phyloP scores from a whole-genome alignment of 2,329 filamentous ascomycete species.

The Zalaria sp. region DNA sequence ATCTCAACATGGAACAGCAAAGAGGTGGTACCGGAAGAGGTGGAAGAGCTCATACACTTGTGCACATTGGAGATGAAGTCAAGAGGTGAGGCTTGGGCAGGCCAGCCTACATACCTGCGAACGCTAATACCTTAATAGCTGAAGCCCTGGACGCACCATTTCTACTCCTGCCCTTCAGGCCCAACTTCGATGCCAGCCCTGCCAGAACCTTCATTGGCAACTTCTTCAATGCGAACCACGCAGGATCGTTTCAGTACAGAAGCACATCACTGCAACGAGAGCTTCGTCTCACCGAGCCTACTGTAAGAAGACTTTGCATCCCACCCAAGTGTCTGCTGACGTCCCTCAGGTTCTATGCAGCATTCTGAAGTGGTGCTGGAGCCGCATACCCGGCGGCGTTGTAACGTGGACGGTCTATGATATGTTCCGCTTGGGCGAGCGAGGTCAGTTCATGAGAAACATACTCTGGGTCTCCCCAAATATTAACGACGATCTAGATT shows the following conservation, averaged over 20 bases:
- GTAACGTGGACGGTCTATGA: constrained; percentile 97
- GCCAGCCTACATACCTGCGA: neutral
- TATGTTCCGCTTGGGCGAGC: constrained; percentile 85
- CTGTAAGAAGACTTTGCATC: constrained; percentile 42
- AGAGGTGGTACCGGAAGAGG: constrained; percentile 74
- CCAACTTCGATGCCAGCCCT: constrained; percentile 79
- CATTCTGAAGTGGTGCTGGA: constrained; percentile 98
- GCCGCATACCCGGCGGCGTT: constrained; percentile 74
- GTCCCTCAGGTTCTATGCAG: constrained; percentile 65
- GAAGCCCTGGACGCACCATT: constrained; percentile 82
- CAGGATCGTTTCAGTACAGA: constrained; percentile 40
- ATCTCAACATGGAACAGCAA: constrained; percentile 73
- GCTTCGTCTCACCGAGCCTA: constrained; percentile 80
- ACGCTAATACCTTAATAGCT: constrained; percentile 11
- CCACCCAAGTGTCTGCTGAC: constrained; percentile 7
- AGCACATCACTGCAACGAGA: constrained; percentile 70
- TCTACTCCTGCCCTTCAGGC: constrained; percentile 84
- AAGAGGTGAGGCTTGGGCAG: constrained; percentile 57
- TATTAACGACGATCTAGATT: constrained; percentile 45
- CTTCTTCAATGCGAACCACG: constrained; percentile 63
- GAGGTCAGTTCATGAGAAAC: constrained; percentile 42
- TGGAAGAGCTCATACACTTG: constrained; percentile 70
- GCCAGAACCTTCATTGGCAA: constrained; percentile 86
- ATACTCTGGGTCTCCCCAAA: neutral
- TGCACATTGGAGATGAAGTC: constrained; percentile 89